phyloP scores from a whole-genome alignment of 169 alveolate species.

The Plasmodium cynomolgi region DNA sequence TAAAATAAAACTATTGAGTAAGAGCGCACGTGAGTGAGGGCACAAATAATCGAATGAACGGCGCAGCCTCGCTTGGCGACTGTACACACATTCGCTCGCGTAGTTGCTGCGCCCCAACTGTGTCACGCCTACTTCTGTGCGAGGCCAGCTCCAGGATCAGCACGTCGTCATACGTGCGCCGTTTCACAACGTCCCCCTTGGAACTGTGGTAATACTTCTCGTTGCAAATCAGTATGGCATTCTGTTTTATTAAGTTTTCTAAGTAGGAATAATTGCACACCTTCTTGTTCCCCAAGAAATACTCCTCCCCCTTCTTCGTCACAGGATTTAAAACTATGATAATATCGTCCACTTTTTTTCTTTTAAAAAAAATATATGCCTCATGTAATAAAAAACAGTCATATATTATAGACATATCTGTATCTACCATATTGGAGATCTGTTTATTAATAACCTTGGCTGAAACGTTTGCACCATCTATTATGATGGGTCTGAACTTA shows the following conservation, averaged over 20 bases:
- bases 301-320: conserved; percentile 41
- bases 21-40: not conserved
- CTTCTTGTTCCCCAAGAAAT: conserved; percentile 41
- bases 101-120: not conserved
- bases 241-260: conserved; percentile 27
- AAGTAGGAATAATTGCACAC: conserved; percentile 28
- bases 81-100: not conserved
- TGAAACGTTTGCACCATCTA: conserved; percentile 74
- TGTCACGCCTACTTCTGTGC: conserved; percentile 28
- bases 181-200: conserved; percentile 1
- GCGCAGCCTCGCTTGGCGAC: not conserved
- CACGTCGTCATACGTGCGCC: conserved; percentile 55
- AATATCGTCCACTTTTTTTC: conserved; percentile 41
- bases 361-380: conserved; percentile 50
- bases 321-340: conserved; percentile 58
- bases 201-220: conserved; percentile 22
- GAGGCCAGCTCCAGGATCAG: conserved; percentile 42
- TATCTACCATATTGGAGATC: not conserved
- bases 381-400: conserved; percentile 53
- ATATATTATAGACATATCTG: conserved; percentile 9
- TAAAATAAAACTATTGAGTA: not conserved
- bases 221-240: conserved; percentile 54
- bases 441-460: conserved; percentile 38
- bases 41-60: not conserved
- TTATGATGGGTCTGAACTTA: conserved; percentile 43